These are phyloP conservation scores for Nicotiana tabacum DNA, from an alignment of 257 asterid genomes.

Conservation along the genomic window DNA sequence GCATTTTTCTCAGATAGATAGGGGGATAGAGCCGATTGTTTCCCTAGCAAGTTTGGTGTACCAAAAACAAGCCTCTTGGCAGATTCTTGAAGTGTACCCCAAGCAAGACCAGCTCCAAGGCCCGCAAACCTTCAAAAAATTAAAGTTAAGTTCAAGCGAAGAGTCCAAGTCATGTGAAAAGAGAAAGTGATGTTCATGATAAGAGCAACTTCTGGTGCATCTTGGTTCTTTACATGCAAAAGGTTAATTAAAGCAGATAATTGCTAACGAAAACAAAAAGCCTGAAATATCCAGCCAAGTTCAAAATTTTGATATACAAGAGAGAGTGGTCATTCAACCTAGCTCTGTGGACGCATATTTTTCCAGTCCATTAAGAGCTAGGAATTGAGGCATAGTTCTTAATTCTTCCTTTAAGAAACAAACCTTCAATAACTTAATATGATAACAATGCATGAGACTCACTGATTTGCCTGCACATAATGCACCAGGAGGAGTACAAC, in stretches of 20 bases:
- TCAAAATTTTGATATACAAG: background rate
- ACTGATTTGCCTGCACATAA: slow-evolving; percentile 2
- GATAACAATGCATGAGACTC: background rate
- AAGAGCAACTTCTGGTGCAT: background rate
- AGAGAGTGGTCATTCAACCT: background rate
- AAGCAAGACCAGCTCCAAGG: slow-evolving; percentile 96
- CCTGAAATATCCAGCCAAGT: background rate
- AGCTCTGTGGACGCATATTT: background rate
- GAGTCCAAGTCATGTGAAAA: slow-evolving; percentile 18
- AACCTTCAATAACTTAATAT: background rate
- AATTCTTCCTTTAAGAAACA: background rate
- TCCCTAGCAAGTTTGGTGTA: slow-evolving; percentile 37
- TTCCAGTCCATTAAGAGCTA: background rate
- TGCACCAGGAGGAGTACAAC: slow-evolving; percentile 4
- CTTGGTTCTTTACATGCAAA: slow-evolving; percentile 4
- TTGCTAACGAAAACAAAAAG: background rate
- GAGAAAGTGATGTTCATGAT: slow-evolving; percentile 4
- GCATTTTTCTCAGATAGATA: slow-evolving; percentile 82
- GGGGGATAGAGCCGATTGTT: slow-evolving; percentile 54
- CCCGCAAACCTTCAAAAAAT: slow-evolving; percentile 76
- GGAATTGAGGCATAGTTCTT: background rate
- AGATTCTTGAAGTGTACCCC: slow-evolving; percentile 97
- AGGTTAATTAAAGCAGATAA: background rate
- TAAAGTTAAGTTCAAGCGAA: slow-evolving; percentile 17
- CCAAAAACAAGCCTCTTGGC: slow-evolving; percentile 83